phyloP scores from a whole-genome alignment of 805 yeast genomes.

The Suhomyces sp. region DNA sequence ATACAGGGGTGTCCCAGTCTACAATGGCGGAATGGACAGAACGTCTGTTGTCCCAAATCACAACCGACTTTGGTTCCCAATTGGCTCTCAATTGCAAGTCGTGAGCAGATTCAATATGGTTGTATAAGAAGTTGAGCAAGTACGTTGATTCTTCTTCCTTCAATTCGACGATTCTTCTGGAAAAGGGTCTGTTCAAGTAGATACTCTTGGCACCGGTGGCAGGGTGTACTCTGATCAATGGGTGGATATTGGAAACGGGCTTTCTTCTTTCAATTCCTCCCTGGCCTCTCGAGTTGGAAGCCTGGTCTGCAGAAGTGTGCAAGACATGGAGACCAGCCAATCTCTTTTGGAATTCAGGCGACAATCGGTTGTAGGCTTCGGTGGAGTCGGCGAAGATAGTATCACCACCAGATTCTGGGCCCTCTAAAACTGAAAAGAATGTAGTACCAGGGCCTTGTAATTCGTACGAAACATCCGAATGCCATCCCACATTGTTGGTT shows the following conservation, averaged over 20 bases:
- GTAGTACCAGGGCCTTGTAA: slow-evolving; percentile 37
- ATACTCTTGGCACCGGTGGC: slow-evolving; percentile 31
- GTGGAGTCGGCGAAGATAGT: slow-evolving; percentile 37
- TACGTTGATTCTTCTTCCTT: slow-evolving; percentile 34
- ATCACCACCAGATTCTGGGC: slow-evolving; percentile 41
- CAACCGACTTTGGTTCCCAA: slow-evolving; percentile 39
- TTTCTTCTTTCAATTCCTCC: slow-evolving; percentile 36
- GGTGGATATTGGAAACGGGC: slow-evolving; percentile 36
- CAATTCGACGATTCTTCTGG: slow-evolving; percentile 35
- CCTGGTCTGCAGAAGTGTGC: slow-evolving; percentile 36
- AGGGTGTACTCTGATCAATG: slow-evolving; percentile 36
- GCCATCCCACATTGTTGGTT: slow-evolving; percentile 36
- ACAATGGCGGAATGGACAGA: slow-evolving; percentile 35
- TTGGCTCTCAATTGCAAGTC: slow-evolving; percentile 37
- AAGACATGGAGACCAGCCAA: slow-evolving; percentile 33
- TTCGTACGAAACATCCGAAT: slow-evolving; percentile 37
- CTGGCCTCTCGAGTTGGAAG: slow-evolving; percentile 22
- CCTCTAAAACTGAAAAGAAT: slow-evolving; percentile 34
- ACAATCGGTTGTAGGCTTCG: slow-evolving; percentile 37
- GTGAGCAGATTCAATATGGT: slow-evolving; percentile 32
- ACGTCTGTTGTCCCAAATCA: slow-evolving; percentile 37
- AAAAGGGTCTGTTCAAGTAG: slow-evolving; percentile 34
- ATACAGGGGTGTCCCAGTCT: slow-evolving; percentile 37
- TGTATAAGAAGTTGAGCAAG: slow-evolving; percentile 30
- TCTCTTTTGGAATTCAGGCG: slow-evolving; percentile 34